phyloP scores from a whole-genome alignment of 176 grass and related monocot genomes.

The Alloteropsis semialata region DNA sequence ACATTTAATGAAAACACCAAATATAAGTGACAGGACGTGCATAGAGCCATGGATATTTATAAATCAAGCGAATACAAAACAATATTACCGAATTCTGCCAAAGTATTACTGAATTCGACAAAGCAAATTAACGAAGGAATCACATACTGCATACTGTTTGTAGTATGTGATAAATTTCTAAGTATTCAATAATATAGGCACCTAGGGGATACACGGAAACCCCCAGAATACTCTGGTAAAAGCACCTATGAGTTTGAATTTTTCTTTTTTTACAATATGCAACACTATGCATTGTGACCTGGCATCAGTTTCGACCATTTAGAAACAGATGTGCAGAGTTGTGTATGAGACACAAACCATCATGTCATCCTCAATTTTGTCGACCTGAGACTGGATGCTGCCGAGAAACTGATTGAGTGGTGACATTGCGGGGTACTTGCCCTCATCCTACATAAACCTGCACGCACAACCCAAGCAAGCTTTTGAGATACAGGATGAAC shows the following conservation, averaged over 20 bases:
- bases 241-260: not conserved
- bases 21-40: no score
- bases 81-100: no score
- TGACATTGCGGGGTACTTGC: slow-evolving; percentile 81
- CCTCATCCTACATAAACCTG: slow-evolving; percentile 97
- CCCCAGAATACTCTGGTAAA: not conserved
- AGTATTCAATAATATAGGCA: no score
- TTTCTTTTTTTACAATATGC: not conserved
- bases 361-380: slow-evolving; percentile 98
- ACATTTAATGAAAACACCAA: no score
- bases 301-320: not conserved
- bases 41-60: no score
- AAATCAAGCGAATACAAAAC: no score
- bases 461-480: not conserved
- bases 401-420: slow-evolving; percentile 72
- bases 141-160: no score
- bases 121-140: no score
- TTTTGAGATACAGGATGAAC: not conserved
- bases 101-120: no score
- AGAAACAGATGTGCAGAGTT: not conserved
- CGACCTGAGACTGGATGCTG: slow-evolving; percentile 82
- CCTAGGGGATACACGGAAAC: not conserved
- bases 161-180: no score
- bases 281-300: not conserved
- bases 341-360: slow-evolving; percentile 46